Evolutionary conservation across 306 rosid species (phyloP).

Genomic region (Carpinus fangiana): DNA sequence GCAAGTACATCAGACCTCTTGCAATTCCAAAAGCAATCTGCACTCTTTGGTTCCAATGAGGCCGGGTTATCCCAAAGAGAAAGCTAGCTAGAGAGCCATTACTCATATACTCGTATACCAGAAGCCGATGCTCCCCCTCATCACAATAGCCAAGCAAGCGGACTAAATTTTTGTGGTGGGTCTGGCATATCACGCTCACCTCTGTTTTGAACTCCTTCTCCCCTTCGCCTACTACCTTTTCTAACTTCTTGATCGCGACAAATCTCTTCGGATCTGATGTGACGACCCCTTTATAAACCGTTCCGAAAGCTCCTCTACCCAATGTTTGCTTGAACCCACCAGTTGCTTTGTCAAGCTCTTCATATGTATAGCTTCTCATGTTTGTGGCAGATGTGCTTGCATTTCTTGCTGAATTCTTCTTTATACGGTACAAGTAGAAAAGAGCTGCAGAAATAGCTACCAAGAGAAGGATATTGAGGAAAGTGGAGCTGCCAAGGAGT

Average conservation of each 20-base stretch:
- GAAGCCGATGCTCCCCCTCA: conserved; percentile 2
- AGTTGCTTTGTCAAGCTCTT: conserved; percentile 29
- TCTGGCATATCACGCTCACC: conserved; percentile 30
- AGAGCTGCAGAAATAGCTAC: background rate
- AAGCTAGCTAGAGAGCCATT: conserved; percentile 21
- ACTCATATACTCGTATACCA: conserved; percentile 22
- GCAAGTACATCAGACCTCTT: conserved; percentile 22
- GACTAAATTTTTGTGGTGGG: conserved; percentile 36
- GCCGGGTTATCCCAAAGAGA: conserved; percentile 22
- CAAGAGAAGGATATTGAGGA: conserved; percentile 25
- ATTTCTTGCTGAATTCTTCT: background rate
- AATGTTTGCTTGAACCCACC: conserved; percentile 27
- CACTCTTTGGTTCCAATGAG: conserved; percentile 23
- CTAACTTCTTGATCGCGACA: conserved; percentile 48
- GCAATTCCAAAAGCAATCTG: conserved; percentile 21
- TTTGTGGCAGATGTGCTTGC: background rate
- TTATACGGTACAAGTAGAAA: background rate
- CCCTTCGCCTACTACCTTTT: conserved; percentile 33
- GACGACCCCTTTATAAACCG: conserved; percentile 33
- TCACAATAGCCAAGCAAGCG: conserved; percentile 27
- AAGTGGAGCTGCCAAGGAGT: conserved; percentile 34
- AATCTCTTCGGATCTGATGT: conserved; percentile 9
- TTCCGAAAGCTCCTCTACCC: conserved; percentile 35
- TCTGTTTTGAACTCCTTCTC: conserved; percentile 44
- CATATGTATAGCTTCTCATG: conserved; percentile 6